Percentiles rank a stretch among this genome's conserved stretches.
Conservation (phyloP, 2,329 filamentous ascomycete species). For the Cladosporium sp. region DNA sequence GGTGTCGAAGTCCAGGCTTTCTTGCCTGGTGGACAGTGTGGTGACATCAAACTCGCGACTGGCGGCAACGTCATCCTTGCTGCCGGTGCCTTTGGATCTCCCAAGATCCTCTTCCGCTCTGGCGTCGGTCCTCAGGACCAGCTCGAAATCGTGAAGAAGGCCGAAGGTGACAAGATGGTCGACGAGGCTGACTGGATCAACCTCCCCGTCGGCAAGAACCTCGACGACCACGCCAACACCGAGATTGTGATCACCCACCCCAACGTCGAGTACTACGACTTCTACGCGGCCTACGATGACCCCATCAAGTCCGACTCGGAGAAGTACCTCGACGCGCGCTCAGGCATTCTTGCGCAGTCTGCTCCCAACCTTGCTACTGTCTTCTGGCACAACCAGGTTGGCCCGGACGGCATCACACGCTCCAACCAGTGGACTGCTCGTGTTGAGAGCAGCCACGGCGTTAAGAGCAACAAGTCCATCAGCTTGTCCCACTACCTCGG, state of each 20-base stretch:
- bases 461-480: conserved; percentile 35
- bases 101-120: conserved; percentile 65
- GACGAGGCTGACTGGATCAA: conserved; percentile 46
- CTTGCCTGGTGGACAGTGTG: conserved; percentile 51
- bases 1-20: conserved; percentile 64
- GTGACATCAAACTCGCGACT: conserved; percentile 57
- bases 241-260: conserved; percentile 50
- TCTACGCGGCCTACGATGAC: conserved; percentile 55
- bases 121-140: conserved; percentile 60
- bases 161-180: conserved; percentile 43
- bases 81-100: conserved; percentile 65
- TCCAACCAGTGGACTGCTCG: conserved; percentile 65
- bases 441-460: conserved; percentile 54
- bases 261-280: conserved; percentile 59
- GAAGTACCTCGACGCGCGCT: conserved; percentile 43
- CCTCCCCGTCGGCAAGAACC: conserved; percentile 48
- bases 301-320: conserved; percentile 39
- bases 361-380: conserved; percentile 63
- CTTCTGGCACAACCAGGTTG: conserved; percentile 57
- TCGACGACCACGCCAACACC: conserved; percentile 55
- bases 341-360: conserved; percentile 60
- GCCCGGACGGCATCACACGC: conserved; percentile 56
- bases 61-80: conserved; percentile 64
- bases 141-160: conserved; percentile 43
- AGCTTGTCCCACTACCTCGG: conserved; percentile 56